Evolutionary conservation across 345 rosid genomes (phyloP).

Genomic region (Excoecaria agallocha): DNA sequence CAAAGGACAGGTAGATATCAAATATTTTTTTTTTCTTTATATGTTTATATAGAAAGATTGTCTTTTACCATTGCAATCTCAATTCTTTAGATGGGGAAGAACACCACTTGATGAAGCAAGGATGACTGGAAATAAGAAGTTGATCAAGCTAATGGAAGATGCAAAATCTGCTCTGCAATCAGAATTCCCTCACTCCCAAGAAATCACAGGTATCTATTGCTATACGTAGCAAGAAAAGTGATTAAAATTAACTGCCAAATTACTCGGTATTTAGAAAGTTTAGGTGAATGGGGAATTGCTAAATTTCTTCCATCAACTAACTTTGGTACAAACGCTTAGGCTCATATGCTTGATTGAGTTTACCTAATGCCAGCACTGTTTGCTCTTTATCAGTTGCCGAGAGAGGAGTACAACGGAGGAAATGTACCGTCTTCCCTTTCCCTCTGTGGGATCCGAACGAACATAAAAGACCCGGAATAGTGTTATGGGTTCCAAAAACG

Average conservation of each 20-base stretch:
- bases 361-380: neutral
- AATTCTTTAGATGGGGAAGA: conserved; percentile 72
- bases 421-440: conserved; percentile 75
- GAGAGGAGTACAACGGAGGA: conserved; percentile 33
- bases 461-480: conserved; percentile 52
- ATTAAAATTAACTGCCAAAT: too few relatives aligned
- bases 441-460: conserved; percentile 55
- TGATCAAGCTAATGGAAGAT: conserved; percentile 74
- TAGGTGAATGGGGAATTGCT: too few relatives aligned
- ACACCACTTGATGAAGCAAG: conserved; percentile 74
- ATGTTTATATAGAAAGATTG: neutral
- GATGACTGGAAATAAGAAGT: conserved; percentile 72
- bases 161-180: conserved; percentile 46
- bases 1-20: conserved; percentile 68
- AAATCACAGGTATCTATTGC: conserved; percentile 44
- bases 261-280: too few relatives aligned
- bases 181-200: conserved; percentile 33
- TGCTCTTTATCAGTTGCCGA: conserved; percentile 33
- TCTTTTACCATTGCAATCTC: neutral
- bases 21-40: neutral
- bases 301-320: neutral
- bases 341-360: too few relatives aligned
- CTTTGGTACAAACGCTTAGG: neutral
- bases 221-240: neutral
- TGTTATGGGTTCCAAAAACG: conserved; percentile 62